A percentile compares a stretch with the other conserved stretches of the same genome.
Evolutionary conservation across 1,284 basidiomycete species (phyloP).

Genomic region (Lentinula novae-zelandiae): DNA sequence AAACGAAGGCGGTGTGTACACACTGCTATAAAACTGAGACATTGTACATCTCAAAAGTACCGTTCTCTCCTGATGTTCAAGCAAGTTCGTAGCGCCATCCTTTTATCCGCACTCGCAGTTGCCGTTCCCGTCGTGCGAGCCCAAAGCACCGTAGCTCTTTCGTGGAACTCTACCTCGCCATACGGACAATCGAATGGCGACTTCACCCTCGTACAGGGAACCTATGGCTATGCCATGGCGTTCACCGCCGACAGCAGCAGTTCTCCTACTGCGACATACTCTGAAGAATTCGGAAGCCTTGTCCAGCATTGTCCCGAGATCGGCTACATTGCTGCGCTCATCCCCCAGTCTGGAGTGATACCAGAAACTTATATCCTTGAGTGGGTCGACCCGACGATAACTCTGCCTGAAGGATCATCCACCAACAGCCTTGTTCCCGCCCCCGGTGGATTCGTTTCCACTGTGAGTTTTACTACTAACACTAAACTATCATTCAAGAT

Average conservation of each 20-base stretch:
- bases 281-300: neutral
- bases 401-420: neutral
- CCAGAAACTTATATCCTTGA: neutral
- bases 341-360: neutral
- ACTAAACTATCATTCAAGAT: no score
- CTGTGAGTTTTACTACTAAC: no score
- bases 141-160: neutral
- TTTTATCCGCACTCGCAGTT: neutral
- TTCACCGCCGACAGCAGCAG: neutral
- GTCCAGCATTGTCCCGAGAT: neutral
- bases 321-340: neutral
- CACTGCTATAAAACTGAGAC: no score
- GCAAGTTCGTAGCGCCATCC: neutral
- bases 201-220: neutral
- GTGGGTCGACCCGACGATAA: neutral
- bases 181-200: neutral
- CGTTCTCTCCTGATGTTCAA: no score
- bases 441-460: no score
- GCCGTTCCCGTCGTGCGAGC: neutral
- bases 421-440: neutral
- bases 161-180: constrained; percentile 3
- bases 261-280: neutral
- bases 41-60: no score
- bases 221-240: neutral
- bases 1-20: no score